Base-by-base conservation (phyloP, 768 basidiomycete genomes). In the Amanita muscaria region DNA sequence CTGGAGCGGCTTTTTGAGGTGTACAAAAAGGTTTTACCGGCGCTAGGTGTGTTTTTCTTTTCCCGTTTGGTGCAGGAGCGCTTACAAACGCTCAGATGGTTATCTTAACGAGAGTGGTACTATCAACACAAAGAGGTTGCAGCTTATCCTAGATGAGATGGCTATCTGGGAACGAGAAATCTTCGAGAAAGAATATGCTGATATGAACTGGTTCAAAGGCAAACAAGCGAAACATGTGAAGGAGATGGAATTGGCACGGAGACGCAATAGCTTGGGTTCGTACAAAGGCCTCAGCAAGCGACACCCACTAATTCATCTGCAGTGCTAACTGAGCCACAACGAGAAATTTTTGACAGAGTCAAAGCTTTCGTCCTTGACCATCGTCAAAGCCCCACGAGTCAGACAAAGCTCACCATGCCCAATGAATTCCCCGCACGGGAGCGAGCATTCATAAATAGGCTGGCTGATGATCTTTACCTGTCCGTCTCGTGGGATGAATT, bases 141-240 rank as follows among this genome's bases (percentile, higher is more conserved):
- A 96, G 62, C 65, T 88, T 8, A 74, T 99, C 23, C 68, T 99
- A 29, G 76, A 94, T 59, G 85, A 96, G 66, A 85, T 99, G 76
- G 77, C 78, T 2, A 64, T 74, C 9, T 90, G 89, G 76, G 96
- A 99, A 62, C 69, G 76, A 45, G 92, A 94, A 46, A 72, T 88
- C 2, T 99, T 94, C 51, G 84, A 96, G 72, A 85, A 80, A 63
- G 93, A 94, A 59, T 87, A 83, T 52, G 79, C 83, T 5, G 94
- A 98, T 58, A 50, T 79, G 53, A 92, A 83, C 54, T 97, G 91
- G 89, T 87, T 85, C 62, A 93, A 91, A 64, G 89, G 92, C 10
- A 96, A 97, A 67, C 90, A 92, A 58, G 67, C 65, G 30, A 89
- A 83, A 59, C 76, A 83, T 54, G 54, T 76, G 34, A 74, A 77